Conservation (phyloP, 2,329 filamentous ascomycete species). For the Stemphylium beticola region DNA sequence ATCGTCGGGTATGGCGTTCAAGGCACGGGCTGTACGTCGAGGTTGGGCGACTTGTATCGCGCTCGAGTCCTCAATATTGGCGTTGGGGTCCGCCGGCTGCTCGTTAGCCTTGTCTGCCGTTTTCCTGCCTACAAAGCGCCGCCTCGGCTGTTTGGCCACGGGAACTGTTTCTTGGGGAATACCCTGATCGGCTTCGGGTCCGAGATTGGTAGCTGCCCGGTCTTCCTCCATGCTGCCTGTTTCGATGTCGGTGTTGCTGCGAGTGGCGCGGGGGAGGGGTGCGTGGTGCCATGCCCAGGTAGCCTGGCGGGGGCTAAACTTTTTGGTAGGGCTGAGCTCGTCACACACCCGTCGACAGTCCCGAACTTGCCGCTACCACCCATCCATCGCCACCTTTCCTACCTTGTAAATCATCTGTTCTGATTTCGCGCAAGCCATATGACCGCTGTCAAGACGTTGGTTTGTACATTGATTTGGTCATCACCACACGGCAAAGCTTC, state of each 20-base stretch:
- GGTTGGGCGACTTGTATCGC: constrained; percentile 75
- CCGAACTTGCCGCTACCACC: not conserved
- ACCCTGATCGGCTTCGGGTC: constrained; percentile 71
- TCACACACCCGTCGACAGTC: not conserved
- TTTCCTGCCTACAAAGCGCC: constrained; percentile 86
- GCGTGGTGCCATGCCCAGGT: constrained; percentile 20
- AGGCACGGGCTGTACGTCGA: constrained; percentile 74
- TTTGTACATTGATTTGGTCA: no score
- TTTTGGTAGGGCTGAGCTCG: constrained; percentile 23
- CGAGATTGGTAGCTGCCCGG: constrained; percentile 71
- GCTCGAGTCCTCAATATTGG: constrained; percentile 65
- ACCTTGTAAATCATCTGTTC: no score
- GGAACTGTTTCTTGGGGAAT: constrained; percentile 58
- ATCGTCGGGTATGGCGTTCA: constrained; percentile 88
- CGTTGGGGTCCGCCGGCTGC: constrained; percentile 46
- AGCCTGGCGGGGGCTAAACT: constrained; percentile 17
- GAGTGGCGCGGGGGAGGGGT: constrained; percentile 17
- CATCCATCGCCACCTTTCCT: no score
- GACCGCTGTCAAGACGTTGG: no score
- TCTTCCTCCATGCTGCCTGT: constrained; percentile 73
- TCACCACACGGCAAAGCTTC: no score
- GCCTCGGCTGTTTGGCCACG: constrained; percentile 75
- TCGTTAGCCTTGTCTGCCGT: constrained; percentile 67
- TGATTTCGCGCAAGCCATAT: no score
- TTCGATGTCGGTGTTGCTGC: constrained; percentile 1